Evolutionary conservation across 108 stramenopile species (phyloP), one percentile per base, ranked within the genome.

Genomic region (Craspedostauros australis): DNA sequence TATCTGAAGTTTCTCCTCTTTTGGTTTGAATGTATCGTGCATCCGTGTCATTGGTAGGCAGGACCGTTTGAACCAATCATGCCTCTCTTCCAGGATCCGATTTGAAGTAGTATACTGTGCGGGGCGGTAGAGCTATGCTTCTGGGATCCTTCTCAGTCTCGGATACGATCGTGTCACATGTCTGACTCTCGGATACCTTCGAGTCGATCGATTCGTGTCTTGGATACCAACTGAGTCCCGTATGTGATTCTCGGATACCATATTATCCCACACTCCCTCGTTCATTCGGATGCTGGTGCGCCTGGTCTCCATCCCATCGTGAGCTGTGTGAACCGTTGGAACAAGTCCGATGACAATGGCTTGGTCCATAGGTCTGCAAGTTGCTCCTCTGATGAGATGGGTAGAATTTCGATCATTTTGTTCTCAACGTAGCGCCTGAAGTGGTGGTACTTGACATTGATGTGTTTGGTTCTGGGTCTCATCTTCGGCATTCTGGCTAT

Each of bases 381-480:
- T 42, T 67, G 66, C 2, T 67, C 66, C 5, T 41, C 29, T 11
- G 66, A 46, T 5, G 25, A 9, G 11, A 58, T 60, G 11, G 43
- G 39, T 16, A 33, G 40, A 22, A 52, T 67, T 12, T 32, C 30
- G 16, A 66, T 58, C 24, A 56, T 24, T 18, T 29, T 25, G n/a
- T 46, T 22, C 16, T 22, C 12, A 39, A 51, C 40, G 8, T 39
- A 50, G 12, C 31, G 11, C 7, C 64, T 2, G 54, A 67, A 62
- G 20, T 47, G 44, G 39, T 64, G 62, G 5, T 29, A 52, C 19
- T 59, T 66, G 18, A 63, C 25, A 18, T 52, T 44, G 43, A 70
- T 62, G 59, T 75, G 62, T 25, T 66, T 65, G 7, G 74, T 75
- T 4, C 58, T 34, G 0, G 60, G 54, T 5, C 58, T 57, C 15